Conservation (phyloP, 768 basidiomycete species). For the Hygrophoropsis aurantiaca region DNA sequence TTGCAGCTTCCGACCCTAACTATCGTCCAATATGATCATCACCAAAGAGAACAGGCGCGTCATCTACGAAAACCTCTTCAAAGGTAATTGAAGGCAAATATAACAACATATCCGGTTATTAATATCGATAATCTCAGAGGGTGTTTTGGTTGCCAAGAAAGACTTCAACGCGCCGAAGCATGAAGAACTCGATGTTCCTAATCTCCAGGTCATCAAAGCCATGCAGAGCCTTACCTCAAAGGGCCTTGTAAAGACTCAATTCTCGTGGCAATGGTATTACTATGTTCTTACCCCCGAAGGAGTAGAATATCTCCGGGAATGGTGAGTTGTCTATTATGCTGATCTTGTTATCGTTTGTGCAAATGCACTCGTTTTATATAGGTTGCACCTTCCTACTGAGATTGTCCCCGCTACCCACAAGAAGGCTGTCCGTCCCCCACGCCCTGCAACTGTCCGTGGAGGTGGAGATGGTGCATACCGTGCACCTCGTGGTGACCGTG, state of each 20-base stretch:
- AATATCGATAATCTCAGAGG: constrained; percentile 58
- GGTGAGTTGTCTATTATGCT: constrained; percentile 34
- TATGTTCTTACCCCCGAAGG: constrained; percentile 97
- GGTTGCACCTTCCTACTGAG: constrained; percentile 92
- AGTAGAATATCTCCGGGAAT: constrained; percentile 95
- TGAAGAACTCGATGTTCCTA: constrained; percentile 78
- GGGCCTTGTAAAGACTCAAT: constrained; percentile 97
- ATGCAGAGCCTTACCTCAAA: constrained; percentile 67
- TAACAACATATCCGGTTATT: background rate
- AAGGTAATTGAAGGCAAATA: constrained; percentile 59
- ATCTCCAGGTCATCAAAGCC: constrained; percentile 71
- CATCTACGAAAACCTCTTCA: constrained; percentile 99
- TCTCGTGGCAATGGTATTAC: constrained; percentile 99
- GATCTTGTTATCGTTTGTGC: constrained; percentile 18
- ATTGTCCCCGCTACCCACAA: constrained; percentile 98
- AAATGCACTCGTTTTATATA: constrained; percentile 33
- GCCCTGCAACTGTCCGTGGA: constrained; percentile 75
- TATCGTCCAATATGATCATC: constrained; percentile 83
- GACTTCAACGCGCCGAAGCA: constrained; percentile 98
- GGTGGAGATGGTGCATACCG: constrained; percentile 80
- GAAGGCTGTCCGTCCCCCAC: constrained; percentile 86
- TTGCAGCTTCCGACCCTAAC: constrained; percentile 30
- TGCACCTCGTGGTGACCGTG: constrained; percentile 84
- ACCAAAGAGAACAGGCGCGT: constrained; percentile 90
- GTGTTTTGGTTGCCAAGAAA: constrained; percentile 98